These are phyloP conservation scores for Ceratobasidium sp. DNA, from an alignment of 1,284 basidiomycete genomes.

Conservation along the genomic window DNA sequence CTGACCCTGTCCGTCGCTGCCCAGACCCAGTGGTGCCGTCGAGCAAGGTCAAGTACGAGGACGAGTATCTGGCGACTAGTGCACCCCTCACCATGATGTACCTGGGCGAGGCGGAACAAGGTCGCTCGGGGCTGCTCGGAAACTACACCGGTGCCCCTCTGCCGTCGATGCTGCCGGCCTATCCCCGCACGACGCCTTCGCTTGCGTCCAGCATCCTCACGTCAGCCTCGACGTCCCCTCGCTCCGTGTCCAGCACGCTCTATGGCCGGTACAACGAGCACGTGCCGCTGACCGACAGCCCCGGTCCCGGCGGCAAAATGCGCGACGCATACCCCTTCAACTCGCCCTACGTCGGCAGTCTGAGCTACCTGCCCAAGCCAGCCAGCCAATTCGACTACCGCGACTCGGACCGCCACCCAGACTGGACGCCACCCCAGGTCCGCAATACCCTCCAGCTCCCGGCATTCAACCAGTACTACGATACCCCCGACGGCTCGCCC, in stretches of 20 bases:
- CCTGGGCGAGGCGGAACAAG: slow-evolving; percentile 16
- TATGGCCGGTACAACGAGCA: neutral
- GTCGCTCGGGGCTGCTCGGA: neutral
- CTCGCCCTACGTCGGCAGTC: slow-evolving; percentile 6
- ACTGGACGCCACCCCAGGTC: slow-evolving; percentile 27
- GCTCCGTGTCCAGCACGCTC: slow-evolving; percentile 29
- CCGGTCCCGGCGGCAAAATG: slow-evolving; percentile 5
- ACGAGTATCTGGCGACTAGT: slow-evolving; percentile 16
- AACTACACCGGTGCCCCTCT: neutral
- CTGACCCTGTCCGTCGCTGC: slow-evolving; percentile 2
- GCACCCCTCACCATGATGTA: slow-evolving; percentile 35
- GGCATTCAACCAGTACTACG: neutral
- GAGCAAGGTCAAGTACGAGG: slow-evolving; percentile 36
- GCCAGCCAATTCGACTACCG: slow-evolving; percentile 11
- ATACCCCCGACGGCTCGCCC: neutral
- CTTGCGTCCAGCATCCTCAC: slow-evolving; percentile 35
- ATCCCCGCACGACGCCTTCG: slow-evolving; percentile 11
- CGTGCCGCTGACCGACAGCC: slow-evolving; percentile 4
- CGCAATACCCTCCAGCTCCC: slow-evolving; percentile 18
- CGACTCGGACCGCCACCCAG: neutral
- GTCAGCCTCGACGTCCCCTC: slow-evolving; percentile 17
- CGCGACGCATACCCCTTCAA: neutral
- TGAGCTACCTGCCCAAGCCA: slow-evolving; percentile 7
- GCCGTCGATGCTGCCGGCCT: slow-evolving; percentile 9
- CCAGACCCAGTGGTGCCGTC: slow-evolving; percentile 24